Evolutionary conservation across 202 grass and related monocot genomes (phyloP), one percentile per base, ranked within the genome.

Genomic region (Dendrocalamus latiflorus): DNA sequence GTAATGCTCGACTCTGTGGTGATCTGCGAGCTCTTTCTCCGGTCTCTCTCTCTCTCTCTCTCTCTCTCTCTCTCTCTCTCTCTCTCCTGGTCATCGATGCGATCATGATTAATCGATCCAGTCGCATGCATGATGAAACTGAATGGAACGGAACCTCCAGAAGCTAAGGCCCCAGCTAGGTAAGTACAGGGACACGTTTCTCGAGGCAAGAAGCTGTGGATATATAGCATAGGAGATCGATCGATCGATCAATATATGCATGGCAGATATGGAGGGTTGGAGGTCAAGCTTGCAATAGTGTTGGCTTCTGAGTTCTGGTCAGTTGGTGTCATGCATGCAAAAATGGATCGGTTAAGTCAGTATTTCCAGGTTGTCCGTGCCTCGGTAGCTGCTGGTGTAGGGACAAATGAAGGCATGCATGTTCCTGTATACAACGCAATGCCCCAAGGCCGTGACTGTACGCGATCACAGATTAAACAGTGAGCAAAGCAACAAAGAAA

Each of bases 361-460:
- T 17, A 15, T 78, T n/a, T 77, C 66, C 78, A 74, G 72, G 73
- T 82, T 85, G 73, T 78, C 76, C 25, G 48, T 50, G 57, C 53
- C 61, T 15, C 14, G 47, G 65, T 25, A n/a, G 21, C 53, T 85
- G 54, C 47, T 51, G 39, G 47, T 4, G 49, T 78, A 69, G 74
- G 79, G 68, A 67, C 88, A 65, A 56, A 78, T 66, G 38, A 26
- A 59, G 65, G 26, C 72, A 22, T 9, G 74, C 67, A 54, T 78
- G 88, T 90, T 61, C 78, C 83, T 73, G 34, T 59, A 51, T 28
- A 26, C 83, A 49, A 56, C n/a, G 34, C 88, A 74, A 57, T n/a
- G 34, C 43, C 73, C 26, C 79, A 76, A 68, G 50, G 24, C 59
- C 22, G 26, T 38, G 16, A 12, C 88, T 86, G 67, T 77, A 24